Conservation (phyloP, 1,284 basidiomycete species). For the Tremellales sp. region DNA sequence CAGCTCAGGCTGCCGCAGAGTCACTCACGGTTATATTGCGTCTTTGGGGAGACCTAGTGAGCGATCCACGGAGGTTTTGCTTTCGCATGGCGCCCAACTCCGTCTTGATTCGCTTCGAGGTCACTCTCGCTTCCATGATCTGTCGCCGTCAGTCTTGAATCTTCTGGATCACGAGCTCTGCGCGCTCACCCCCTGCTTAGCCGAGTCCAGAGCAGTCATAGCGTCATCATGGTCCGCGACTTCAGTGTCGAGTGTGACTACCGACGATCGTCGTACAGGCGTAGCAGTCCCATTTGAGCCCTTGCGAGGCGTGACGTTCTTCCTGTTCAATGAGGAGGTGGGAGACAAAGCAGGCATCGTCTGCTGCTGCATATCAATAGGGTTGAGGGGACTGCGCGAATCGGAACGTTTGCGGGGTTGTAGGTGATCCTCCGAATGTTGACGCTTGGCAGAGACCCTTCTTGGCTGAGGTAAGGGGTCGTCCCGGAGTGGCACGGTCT, state of each 20-base stretch:
- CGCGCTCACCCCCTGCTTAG: slow-evolving; percentile 17
- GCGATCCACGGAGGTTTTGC: slow-evolving; percentile 19
- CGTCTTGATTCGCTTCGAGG: slow-evolving; percentile 22
- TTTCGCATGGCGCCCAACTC: slow-evolving; percentile 24
- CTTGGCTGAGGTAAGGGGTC: slow-evolving; percentile 6
- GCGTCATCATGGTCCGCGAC: slow-evolving; percentile 15
- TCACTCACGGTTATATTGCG: slow-evolving; percentile 47
- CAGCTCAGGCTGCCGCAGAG: background rate
- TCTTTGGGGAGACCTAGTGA: slow-evolving; percentile 48
- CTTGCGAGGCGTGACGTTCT: background rate
- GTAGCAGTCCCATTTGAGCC: background rate
- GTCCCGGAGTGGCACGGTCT: slow-evolving; percentile 31
- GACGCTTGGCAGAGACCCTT: slow-evolving; percentile 26
- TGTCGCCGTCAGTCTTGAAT: slow-evolving; percentile 4
- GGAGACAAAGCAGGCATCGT: background rate
- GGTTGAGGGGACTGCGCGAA: slow-evolving; percentile 20
- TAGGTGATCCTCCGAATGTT: slow-evolving; percentile 34
- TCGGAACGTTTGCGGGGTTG: slow-evolving; percentile 39
- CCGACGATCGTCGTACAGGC: background rate
- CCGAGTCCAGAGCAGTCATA: slow-evolving; percentile 12
- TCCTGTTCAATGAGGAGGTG: background rate
- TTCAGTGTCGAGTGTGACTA: no score
- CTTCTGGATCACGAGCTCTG: background rate
- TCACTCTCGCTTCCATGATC: slow-evolving; percentile 25
- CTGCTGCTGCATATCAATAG: background rate